A percentile compares a stretch with the other conserved stretches of the same genome.
Conservation (phyloP, 805 yeast species). For the Nakazawaea ernobii region DNA sequence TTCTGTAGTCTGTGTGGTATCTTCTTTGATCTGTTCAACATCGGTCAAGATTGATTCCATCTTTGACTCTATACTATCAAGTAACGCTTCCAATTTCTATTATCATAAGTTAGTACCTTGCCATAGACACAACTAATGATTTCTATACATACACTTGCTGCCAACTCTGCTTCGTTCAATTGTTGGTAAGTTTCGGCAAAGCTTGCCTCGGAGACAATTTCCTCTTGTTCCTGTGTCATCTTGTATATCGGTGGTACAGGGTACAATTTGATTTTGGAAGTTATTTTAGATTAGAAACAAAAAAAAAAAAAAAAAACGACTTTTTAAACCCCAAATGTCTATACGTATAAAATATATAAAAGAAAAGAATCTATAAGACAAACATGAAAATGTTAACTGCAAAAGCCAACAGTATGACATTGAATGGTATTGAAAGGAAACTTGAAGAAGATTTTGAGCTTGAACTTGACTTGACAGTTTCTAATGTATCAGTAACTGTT, state of each 20-base stretch:
- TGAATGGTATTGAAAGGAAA: not conserved
- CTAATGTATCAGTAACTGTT: constrained; percentile 1
- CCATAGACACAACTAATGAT: not conserved
- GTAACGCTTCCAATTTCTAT: constrained; percentile 51
- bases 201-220: constrained; percentile 19
- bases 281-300: no score
- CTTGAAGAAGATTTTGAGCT: not conserved
- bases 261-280: no score
- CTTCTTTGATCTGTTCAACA: constrained; percentile 23
- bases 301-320: not conserved
- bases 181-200: constrained; percentile 55
- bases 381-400: not conserved
- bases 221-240: constrained; percentile 26
- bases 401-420: not conserved
- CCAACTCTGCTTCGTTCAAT: constrained; percentile 62
- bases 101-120: not conserved
- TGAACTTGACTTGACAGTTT: not conserved
- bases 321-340: not conserved
- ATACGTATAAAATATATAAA: not conserved
- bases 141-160: constrained; percentile 39
- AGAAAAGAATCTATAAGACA: not conserved
- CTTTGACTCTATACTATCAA: constrained; percentile 59
- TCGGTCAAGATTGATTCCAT: constrained; percentile 52
- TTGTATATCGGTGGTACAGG: no score
- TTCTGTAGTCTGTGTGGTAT: not conserved